Base-by-base conservation (phyloP, 2,329 filamentous ascomycete genomes). In the Colletotrichum truncatum region DNA sequence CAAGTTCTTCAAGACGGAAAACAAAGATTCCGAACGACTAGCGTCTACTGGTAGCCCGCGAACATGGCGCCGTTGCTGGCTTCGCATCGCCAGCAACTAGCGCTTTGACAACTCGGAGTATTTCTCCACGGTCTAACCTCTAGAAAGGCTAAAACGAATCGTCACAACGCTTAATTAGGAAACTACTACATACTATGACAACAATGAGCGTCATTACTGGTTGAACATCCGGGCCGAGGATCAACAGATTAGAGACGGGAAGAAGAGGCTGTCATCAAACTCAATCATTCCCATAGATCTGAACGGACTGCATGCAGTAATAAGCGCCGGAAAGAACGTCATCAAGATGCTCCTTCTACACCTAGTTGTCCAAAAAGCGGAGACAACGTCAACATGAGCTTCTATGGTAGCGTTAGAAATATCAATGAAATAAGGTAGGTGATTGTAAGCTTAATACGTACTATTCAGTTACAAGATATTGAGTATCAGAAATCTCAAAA, bases 41-140 rank as follows among this genome's bases (percentile, higher is more conserved):
- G 41, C 32, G 41, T 21, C 28, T 21, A 14, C 12, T 38, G n/a
- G 49, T n/a, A 9, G 30, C 14, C 23, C 38, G 23, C 54, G 41
- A 41, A 48, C 54, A 18, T 25, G 54, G 41, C 54, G 54, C 38
- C 28, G 54, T 4, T 18, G 9, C 36, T 38, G 21, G 54, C 54
- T 39, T n/a, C 6, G 21, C 12, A 28, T 21, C 54, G 14, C 18
- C 54, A 32, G 54, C 28, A 46, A 16, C 54, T 48, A 38, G 54
- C n/a, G 23, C 16, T 26, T 36, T n/a, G 18, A n/a, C 4, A 48
- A 57, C 54, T 21, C 39, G 41, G 25, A 34, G 18, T 28, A 30
- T 38, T 48, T 57, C 41, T 9, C 54, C 21, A 38, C 54, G 54
- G 54, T 38, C 28, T 4, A 46, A 57, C 41, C 30, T 57, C 54